These are phyloP conservation scores for Cydonia oblonga DNA, from an alignment of 331 rosid genomes.

Conservation along the genomic window DNA sequence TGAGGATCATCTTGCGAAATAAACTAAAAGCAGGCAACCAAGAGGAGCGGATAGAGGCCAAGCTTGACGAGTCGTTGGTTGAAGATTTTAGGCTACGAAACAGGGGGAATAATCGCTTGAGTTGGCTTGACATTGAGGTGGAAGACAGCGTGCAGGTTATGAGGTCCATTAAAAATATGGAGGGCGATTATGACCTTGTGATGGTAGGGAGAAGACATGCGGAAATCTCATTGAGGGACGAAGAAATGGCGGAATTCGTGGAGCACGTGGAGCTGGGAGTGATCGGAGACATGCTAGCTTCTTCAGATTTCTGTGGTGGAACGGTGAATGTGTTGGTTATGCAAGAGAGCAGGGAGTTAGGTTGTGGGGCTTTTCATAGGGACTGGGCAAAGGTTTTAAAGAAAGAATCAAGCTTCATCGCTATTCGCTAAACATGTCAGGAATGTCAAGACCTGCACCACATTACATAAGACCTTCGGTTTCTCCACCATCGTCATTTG, in stretches of 20 bases:
- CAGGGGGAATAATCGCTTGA: background rate
- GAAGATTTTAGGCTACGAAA: conserved; percentile 38
- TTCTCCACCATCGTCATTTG: too few relatives aligned
- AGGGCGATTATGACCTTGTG: conserved; percentile 35
- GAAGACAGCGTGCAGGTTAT: conserved; percentile 19
- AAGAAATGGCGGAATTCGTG: conserved; percentile 29
- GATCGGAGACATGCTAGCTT: conserved; percentile 44
- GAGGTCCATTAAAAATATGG: conserved; percentile 20
- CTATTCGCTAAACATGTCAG: too few relatives aligned
- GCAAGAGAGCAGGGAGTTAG: conserved; percentile 9
- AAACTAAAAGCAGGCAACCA: background rate
- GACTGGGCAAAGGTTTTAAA: too few relatives aligned
- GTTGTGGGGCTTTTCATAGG: background rate
- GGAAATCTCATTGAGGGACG: background rate
- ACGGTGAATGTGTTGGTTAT: conserved; percentile 38
- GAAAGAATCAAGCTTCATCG: too few relatives aligned
- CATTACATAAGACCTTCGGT: too few relatives aligned
- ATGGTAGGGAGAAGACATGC: conserved; percentile 35
- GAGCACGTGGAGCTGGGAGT: conserved; percentile 42
- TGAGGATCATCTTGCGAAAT: background rate
- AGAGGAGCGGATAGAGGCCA: background rate
- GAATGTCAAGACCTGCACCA: too few relatives aligned
- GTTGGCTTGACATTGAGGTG: conserved; percentile 28
- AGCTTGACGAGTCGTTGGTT: conserved; percentile 26
- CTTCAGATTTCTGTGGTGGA: conserved; percentile 38